Conservation (phyloP, 305 asterid genomes). For the Fraxinus paxiana region DNA sequence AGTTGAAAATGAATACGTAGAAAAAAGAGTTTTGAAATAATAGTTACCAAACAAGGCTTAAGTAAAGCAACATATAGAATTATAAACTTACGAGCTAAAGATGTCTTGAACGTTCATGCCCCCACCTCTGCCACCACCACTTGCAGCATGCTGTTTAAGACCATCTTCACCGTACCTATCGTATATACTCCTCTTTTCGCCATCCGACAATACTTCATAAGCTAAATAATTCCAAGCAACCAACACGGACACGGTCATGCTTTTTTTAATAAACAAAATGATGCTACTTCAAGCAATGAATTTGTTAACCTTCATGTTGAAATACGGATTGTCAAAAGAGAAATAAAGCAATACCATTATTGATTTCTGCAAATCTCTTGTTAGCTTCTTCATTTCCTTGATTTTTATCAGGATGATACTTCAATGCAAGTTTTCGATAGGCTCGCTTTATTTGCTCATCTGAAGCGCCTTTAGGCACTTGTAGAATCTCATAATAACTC, state of each 20-base stretch:
- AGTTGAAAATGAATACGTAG: neutral
- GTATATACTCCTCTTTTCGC: constrained; percentile 83
- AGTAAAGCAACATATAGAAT: neutral
- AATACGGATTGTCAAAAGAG: neutral
- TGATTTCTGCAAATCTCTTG: constrained; percentile 86
- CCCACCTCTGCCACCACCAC: constrained; percentile 81
- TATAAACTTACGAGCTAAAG: constrained; percentile 71
- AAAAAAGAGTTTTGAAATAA: neutral
- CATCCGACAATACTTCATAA: constrained; percentile 84
- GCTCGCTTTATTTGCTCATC: constrained; percentile 96
- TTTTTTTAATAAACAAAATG: constrained; percentile 6
- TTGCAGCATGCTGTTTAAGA: constrained; percentile 88
- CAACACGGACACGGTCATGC: constrained; percentile 25
- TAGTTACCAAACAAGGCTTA: neutral
- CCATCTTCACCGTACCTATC: constrained; percentile 95
- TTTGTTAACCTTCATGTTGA: neutral
- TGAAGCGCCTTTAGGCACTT: constrained; percentile 76
- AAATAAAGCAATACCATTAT: constrained; percentile 48
- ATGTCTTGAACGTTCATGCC: constrained; percentile 93
- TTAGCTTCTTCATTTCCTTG: constrained; percentile 94
- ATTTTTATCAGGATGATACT: constrained; percentile 94
- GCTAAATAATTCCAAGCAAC: constrained; percentile 42
- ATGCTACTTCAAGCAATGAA: neutral
- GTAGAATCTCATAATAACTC: constrained; percentile 84
- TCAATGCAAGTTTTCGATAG: constrained; percentile 87